Base-by-base conservation (phyloP, 1,284 basidiomycete species). In the Ustilago bromivora region DNA sequence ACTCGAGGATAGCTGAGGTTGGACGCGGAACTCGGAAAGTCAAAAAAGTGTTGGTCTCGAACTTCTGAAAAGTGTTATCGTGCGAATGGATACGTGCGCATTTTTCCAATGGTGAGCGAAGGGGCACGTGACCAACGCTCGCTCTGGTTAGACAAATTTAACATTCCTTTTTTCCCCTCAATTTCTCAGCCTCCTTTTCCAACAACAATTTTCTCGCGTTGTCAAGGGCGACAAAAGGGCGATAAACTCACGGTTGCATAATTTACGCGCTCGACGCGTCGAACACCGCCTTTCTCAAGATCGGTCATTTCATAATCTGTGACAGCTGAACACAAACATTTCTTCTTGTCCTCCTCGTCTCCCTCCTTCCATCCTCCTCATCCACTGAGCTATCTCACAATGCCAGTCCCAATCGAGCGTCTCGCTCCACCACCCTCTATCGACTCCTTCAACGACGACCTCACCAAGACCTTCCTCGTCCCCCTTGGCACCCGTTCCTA, bases 401-500 rank as follows among this genome's bases (percentile, higher is more conserved):
- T 76, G 73, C 65, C 66, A 19, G 36, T 70, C 13, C 28, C 69
- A 7, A 58, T 76, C n/a, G 61, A 71, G 55, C 68, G 74, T 15
- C 57, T 49, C 2, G 49, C 55, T 2, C 31, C 55, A 12, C n/a
- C 55, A 4, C 41, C 58, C 9, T 19, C 60, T 23, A 51, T 43
- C 17, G 17, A 31, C 5, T 41, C 57, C 0, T 31, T 23, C 19
- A 52, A 64, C 34, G 31, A 52, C 17, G 64, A 73, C 12, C 79
- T 84, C 41, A 68, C 69, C 32, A 63, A 71, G 12, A 54, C 82
- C 36, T 78, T 84, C 40, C 52, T 75, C 9, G 70, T 84, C 2
- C 81, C 84, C 0, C 67, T 83, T 17, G 73, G 82, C 5, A 75
- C 79, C 15, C 67, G 84, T 28, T 68, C 71, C 2, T 86, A 84